Percentiles rank a stretch among this genome's conserved stretches.
These are phyloP conservation scores for Primulina eburnea DNA, from an alignment of 257 asterid species.

Conservation along the genomic window DNA sequence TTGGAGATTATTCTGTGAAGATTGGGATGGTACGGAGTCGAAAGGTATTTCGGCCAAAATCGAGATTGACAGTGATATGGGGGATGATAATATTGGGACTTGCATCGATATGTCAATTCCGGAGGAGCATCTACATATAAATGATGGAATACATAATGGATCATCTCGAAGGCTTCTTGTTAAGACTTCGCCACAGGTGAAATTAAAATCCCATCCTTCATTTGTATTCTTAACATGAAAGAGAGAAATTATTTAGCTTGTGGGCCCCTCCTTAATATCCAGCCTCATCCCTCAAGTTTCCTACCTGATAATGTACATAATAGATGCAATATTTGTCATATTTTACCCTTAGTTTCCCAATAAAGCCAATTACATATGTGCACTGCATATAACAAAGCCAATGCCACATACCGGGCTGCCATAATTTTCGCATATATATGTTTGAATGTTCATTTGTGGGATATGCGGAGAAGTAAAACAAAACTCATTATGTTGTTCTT, in stretches of 20 bases:
- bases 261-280: slow-evolving; percentile 9
- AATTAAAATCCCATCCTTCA: slow-evolving; percentile 24
- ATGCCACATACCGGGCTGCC: neutral
- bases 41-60: slow-evolving; percentile 65
- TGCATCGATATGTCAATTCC: slow-evolving; percentile 44
- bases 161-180: slow-evolving; percentile 45
- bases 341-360: neutral
- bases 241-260: slow-evolving; percentile 27
- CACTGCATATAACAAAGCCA: too few relatives aligned
- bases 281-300: neutral
- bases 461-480: slow-evolving; percentile 16
- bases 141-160: slow-evolving; percentile 43
- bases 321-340: slow-evolving; percentile 5
- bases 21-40: slow-evolving; percentile 72
- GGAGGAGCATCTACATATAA: slow-evolving; percentile 43
- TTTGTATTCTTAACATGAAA: slow-evolving; percentile 16
- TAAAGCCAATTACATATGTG: neutral
- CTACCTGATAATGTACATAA: slow-evolving; percentile 6
- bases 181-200: slow-evolving; percentile 81
- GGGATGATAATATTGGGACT: slow-evolving; percentile 41
- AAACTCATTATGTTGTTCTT: neutral
- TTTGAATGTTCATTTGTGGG: neutral
- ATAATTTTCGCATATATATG: neutral
- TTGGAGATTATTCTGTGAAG: slow-evolving; percentile 85
- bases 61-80: slow-evolving; percentile 42